Percentiles rank a stretch among this genome's conserved stretches.
Conservation (phyloP, 169 alveolate species). For the Theileria equi region DNA sequence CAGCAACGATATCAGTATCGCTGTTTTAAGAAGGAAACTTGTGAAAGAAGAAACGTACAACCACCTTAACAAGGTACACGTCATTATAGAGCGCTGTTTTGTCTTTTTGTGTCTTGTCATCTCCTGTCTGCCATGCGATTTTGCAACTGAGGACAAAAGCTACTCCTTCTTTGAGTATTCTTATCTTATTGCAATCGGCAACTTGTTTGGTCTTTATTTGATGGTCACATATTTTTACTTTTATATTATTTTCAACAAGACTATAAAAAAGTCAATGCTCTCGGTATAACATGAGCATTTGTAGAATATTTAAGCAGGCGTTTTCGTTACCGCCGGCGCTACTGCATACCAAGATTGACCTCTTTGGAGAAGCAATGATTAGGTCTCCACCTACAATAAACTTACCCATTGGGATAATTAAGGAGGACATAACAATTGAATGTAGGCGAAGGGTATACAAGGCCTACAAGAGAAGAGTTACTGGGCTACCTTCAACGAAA, state of each 20-base stretch:
- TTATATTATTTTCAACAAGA: background rate
- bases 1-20: background rate
- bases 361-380: too few relatives aligned
- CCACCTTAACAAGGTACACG: background rate
- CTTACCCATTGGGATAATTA: background rate
- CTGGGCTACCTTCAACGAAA: conserved; percentile 76
- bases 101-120: background rate
- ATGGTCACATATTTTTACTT: conserved; percentile 5
- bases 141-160: background rate
- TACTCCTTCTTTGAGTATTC: background rate
- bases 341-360: background rate
- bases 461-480: conserved; percentile 74
- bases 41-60: background rate
- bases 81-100: background rate
- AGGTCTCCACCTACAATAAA: too few relatives aligned
- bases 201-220: background rate
- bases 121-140: background rate
- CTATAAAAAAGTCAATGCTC: background rate
- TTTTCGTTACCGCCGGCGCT: background rate
- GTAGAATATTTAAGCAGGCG: background rate
- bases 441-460: conserved; percentile 71
- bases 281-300: background rate
- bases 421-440: conserved; percentile 26
- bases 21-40: background rate
- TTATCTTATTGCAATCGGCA: background rate